Conservation (phyloP, 106 monocot species). For the Narthecium ossifragum region DNA sequence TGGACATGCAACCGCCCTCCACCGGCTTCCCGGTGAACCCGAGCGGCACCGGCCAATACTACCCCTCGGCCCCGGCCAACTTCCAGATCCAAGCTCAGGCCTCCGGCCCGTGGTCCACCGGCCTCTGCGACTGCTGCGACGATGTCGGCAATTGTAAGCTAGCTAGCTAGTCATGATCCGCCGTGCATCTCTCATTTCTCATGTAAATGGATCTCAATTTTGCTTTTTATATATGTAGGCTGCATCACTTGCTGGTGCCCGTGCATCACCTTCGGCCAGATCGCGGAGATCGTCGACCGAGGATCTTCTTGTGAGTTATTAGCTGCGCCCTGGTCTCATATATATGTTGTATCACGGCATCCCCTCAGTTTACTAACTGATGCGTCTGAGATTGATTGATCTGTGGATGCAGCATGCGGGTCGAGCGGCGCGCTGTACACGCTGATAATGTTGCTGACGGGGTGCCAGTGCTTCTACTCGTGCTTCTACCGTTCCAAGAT, state of each 20-base stretch:
- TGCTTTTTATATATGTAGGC: constrained; percentile 7
- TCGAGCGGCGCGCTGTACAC: constrained; percentile 23
- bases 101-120: constrained; percentile 36
- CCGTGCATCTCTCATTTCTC: not conserved
- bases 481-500: constrained; percentile 20
- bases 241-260: constrained; percentile 44
- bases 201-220: not conserved
- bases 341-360: not conserved
- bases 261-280: constrained; percentile 54
- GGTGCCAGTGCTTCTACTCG: constrained; percentile 24
- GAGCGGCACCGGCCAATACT: too few species aligned
- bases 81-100: constrained; percentile 4
- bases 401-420: constrained; percentile 17
- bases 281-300: constrained; percentile 41
- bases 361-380: too few species aligned
- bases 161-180: not conserved
- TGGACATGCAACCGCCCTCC: too few species aligned
- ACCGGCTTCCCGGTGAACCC: too few species aligned
- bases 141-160: constrained; percentile 41
- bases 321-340: not conserved
- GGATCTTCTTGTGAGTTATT: constrained; percentile 33
- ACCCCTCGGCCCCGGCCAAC: too few species aligned
- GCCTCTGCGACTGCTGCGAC: constrained; percentile 46
- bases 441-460: not conserved
- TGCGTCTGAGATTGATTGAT: too few species aligned